Conservation (phyloP, 306 rosid genomes). For the Lathyrus aphaca region DNA sequence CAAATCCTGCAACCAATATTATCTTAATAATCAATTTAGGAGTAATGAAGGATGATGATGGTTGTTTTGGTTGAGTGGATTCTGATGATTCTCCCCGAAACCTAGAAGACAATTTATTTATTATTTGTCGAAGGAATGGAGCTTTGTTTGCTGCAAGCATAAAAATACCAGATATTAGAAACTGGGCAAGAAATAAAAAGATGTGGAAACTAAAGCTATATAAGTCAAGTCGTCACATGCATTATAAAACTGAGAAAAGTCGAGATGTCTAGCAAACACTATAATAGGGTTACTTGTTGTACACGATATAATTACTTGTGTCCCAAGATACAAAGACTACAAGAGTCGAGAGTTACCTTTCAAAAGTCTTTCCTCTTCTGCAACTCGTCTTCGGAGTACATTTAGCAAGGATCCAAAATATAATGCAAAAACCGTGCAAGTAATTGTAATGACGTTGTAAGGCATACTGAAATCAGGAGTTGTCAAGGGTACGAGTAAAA, state of each 20-base stretch:
- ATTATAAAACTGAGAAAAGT: neutral
- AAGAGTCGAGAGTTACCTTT: constrained; percentile 57
- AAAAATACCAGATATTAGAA: constrained; percentile 35
- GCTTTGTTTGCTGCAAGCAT: constrained; percentile 53
- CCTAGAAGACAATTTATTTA: constrained; percentile 58
- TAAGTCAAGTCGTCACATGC: neutral
- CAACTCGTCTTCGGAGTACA: constrained; percentile 81
- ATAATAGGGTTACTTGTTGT: neutral
- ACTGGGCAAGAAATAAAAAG: constrained; percentile 3
- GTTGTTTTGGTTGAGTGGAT: constrained; percentile 41
- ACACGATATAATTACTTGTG: constrained; percentile 8
- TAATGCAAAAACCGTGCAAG: constrained; percentile 88
- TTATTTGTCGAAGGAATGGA: constrained; percentile 37
- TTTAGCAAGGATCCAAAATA: constrained; percentile 89
- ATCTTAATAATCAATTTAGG: constrained; percentile 61
- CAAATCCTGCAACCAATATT: constrained; percentile 65
- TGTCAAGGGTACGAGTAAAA: constrained; percentile 85
- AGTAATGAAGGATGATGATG: constrained; percentile 50
- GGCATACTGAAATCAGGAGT: constrained; percentile 99
- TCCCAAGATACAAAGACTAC: constrained; percentile 6
- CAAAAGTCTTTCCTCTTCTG: constrained; percentile 75
- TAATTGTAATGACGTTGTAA: constrained; percentile 90
- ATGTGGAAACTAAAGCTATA: neutral
- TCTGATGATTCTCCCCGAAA: constrained; percentile 57
- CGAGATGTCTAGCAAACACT: neutral